A percentile compares a stretch with the other conserved stretches of the same genome.
Evolutionary conservation across 306 rosid genomes (phyloP).

Genomic region (Fragaria ananassa): DNA sequence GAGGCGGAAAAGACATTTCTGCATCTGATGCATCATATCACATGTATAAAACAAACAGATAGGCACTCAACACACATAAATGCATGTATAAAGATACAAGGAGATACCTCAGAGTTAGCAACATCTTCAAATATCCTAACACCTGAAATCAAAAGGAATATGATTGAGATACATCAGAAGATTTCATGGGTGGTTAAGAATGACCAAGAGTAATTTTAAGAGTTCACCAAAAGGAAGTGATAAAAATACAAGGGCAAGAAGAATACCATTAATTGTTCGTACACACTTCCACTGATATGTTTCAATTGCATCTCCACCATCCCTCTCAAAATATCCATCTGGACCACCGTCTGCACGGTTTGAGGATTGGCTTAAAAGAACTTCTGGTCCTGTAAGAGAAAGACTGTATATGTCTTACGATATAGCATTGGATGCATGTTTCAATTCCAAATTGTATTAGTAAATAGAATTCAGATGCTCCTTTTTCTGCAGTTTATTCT

Average conservation of each 20-base stretch:
- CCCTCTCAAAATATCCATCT: constrained; percentile 57
- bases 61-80: not conserved
- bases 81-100: not conserved
- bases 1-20: not conserved
- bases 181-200: constrained; percentile 8
- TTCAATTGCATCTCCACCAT: constrained; percentile 75
- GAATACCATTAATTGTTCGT: constrained; percentile 72
- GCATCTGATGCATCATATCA: constrained; percentile 1
- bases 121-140: constrained; percentile 89
- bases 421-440: not conserved
- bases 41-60: not conserved
- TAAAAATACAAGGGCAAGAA: constrained; percentile 19
- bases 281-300: constrained; percentile 85
- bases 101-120: constrained; percentile 53
- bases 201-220: not conserved
- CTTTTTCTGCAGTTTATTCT: not conserved
- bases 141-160: constrained; percentile 55
- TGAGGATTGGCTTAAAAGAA: constrained; percentile 64
- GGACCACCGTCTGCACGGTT: constrained; percentile 26
- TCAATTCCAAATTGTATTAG: not conserved
- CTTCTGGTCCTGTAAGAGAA: constrained; percentile 70
- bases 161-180: constrained; percentile 12
- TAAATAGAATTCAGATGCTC: not conserved
- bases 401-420: not conserved
- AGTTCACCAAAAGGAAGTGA: not conserved